Conservation (phyloP, 176 grass and related monocot species). For the Triticum dicoccoides region DNA sequence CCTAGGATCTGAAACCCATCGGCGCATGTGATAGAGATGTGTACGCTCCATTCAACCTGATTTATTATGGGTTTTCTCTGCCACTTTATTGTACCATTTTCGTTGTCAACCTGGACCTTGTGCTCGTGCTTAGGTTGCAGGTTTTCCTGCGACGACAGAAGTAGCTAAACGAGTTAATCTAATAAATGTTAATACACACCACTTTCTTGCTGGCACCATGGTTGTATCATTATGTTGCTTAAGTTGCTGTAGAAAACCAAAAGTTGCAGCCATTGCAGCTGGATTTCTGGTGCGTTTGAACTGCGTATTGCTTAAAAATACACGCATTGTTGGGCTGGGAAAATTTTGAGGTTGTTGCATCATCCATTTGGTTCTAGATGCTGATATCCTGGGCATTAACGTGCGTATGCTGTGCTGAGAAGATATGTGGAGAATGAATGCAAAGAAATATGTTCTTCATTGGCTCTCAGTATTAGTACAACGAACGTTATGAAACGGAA, state of each 20-base stretch:
- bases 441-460: no score
- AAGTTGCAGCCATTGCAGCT: no score
- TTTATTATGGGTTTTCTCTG: background rate
- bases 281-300: background rate
- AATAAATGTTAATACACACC: conserved; percentile 19
- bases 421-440: no score
- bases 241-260: background rate
- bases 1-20: background rate
- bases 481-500: no score
- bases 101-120: background rate
- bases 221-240: background rate
- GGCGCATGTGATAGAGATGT: background rate
- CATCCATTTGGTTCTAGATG: background rate
- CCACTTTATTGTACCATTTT: conserved; percentile 5
- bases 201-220: background rate
- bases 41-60: background rate
- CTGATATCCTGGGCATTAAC: no score
- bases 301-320: background rate
- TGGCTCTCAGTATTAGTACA: no score
- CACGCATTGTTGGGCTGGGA: background rate
- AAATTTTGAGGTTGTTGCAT: background rate
- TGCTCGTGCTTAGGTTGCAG: background rate
- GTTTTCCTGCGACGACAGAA: background rate
- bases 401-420: no score
- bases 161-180: background rate